phyloP scores from a whole-genome alignment of 208 protist genomes.

The Spongospora subterranea region DNA sequence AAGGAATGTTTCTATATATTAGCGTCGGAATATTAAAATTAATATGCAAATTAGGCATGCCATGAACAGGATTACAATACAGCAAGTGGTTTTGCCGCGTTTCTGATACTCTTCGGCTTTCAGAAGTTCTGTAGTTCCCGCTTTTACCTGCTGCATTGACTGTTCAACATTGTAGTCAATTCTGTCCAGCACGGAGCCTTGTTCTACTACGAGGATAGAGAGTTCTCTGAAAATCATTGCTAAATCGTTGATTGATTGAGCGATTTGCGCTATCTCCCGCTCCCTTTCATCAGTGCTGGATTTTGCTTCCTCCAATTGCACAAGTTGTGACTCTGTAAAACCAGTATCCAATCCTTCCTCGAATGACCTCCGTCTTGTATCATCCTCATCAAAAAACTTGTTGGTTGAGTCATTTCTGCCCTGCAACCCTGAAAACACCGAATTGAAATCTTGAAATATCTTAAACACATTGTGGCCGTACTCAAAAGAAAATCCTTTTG shows the following conservation, averaged over 20 bases:
- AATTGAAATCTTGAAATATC: no score
- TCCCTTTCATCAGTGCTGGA: neutral
- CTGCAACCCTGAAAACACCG: neutral
- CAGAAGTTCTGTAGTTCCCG: neutral
- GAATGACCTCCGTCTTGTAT: neutral
- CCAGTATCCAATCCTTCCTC: neutral
- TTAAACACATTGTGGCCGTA: no score
- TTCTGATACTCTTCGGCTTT: conserved; percentile 59
- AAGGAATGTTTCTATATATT: no score
- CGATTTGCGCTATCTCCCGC: conserved; percentile 22
- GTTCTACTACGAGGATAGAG: conserved; percentile 51
- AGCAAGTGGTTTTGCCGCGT: neutral
- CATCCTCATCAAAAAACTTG: conserved; percentile 26
- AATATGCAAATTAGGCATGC: neutral
- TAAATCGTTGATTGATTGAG: conserved; percentile 55
- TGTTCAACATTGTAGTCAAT: conserved; percentile 56
- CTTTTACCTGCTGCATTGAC: conserved; percentile 3
- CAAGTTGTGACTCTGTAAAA: neutral
- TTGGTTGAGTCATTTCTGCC: neutral
- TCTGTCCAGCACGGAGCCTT: conserved; percentile 53
- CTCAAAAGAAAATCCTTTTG: conserved; percentile 24
- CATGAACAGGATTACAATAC: conserved; percentile 18
- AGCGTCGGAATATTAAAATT: conserved; percentile 37
- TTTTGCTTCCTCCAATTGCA: conserved; percentile 50
- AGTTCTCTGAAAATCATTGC: conserved; percentile 41